Evolutionary conservation across 2,329 filamentous ascomycete genomes (phyloP), one percentile per base, ranked within the genome.

Genomic region (Plenodomus biglobosus): DNA sequence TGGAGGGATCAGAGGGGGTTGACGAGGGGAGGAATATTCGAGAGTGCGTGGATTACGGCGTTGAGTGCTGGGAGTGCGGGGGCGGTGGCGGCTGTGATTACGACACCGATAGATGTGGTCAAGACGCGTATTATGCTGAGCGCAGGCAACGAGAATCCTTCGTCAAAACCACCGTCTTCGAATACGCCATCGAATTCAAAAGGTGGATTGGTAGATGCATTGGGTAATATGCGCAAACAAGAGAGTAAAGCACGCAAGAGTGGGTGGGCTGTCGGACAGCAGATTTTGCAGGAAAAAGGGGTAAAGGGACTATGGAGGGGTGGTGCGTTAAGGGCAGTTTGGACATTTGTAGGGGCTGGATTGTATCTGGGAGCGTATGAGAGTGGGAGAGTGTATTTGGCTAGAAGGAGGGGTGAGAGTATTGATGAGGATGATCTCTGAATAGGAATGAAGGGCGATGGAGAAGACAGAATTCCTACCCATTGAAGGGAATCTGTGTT

Each of bases 101-200:
- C 91, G 1, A 95, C 91, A 42, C 92, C 92, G 0, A 84, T 91
- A 46, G 92, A 96, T 70, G 90, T 95, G 8, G 82, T 96, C 19
- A 95, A 96, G 76, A 95, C 91, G 55, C 76, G 89, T 41, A 87
- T 95, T 73, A 96, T 95, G 91, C 76, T 96, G 20, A 78, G 80
- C 18, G 70, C 72, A 10, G 65, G 46, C 0, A 65, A 70, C 1
- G 52, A 62, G 40, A 56, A n/a, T 5, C 3, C 50, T 3, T 41
- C 18, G 8, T 37, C 32, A 10, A 21, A 16, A 15, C 2, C 42
- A 2, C 50, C 15, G 7, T 8, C 16, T 7, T 18, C 61, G 54
- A 24, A 62, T 54, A 42, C 50, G 15, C 19, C 47, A n/a, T 22
- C 42, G 36, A 38, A 44, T 3, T 40, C 32, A 6, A 53, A 58